Evolutionary conservation across 2,329 filamentous ascomycete genomes (phyloP), one percentile per base, ranked within the genome.

Genomic region (Sporothrix schenckii): DNA sequence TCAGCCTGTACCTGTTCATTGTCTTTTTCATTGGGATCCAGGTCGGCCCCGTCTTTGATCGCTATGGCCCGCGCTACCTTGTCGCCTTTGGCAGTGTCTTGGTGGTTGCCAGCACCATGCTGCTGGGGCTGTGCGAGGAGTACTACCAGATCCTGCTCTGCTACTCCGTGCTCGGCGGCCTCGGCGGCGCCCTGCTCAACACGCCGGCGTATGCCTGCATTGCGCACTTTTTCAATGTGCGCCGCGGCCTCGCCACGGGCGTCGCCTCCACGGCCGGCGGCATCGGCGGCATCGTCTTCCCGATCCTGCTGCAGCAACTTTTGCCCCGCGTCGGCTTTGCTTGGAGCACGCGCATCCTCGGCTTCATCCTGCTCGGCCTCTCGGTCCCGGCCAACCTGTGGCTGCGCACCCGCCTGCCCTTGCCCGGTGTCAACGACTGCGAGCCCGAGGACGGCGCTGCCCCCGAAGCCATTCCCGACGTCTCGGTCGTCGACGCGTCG

Each of bases 71-170:
- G 0, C 83, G 88, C 16, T 78, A 85, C 71, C 83, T 95, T n/a
- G 84, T 95, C 2, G 78, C 88, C 1, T 80, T 81, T 0, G 92
- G 92, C 7, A 88, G 88, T 67, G 75, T 90, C 34, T 79, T 89
- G 68, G 81, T 91, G 41, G 83, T 90, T 53, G 80, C 85, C 3
- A 88, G 87, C 70, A 83, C 91, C 72, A 81, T 94, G 73, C 79
- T 92, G 9, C 77, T 94, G n/a, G 89, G 90, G 1, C 79, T 91
- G 52, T 94, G 90, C 75, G 85, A 85, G 30, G 75, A 86, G 75
- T 94, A 92, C 78, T 94, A 91, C 84, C 91, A 96, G 67, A 94
- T 95, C 77, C 86, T 95, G 77, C 81, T 96, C 24, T 86, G 88
- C 16, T 92, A 94, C 76, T 91, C 91, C 0, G 81, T 95, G 0